Conservation (phyloP, 2,329 filamentous ascomycete genomes). For the Seiridium unicorne region DNA sequence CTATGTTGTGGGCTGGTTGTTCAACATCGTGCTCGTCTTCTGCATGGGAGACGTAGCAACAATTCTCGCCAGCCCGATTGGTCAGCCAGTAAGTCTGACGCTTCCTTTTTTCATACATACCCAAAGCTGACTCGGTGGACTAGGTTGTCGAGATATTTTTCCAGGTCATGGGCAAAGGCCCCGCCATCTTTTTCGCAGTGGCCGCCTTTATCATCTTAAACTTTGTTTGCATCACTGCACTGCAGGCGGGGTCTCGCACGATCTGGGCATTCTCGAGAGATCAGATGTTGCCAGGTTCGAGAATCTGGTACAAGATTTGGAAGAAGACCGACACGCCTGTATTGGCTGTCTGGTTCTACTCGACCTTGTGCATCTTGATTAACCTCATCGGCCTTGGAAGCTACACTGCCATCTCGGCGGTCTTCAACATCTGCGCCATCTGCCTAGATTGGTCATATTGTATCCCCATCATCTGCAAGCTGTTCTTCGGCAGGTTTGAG, state of each 20-base stretch:
- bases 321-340: conserved; percentile 48
- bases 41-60: conserved; percentile 50
- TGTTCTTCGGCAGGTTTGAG: conserved; percentile 45
- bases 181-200: conserved; percentile 54
- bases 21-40: conserved; percentile 58
- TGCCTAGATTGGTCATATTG: conserved; percentile 55
- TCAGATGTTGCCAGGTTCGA: conserved; percentile 43
- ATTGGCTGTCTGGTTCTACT: conserved; percentile 54
- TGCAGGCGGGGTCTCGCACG: conserved; percentile 51
- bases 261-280: conserved; percentile 56
- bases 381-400: conserved; percentile 58
- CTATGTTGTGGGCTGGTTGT: conserved; percentile 53
- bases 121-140: not conserved
- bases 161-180: conserved; percentile 52
- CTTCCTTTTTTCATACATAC: not conserved
- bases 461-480: conserved; percentile 55
- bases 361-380: conserved; percentile 53
- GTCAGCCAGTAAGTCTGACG: conserved; percentile 36
- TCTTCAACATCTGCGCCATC: conserved; percentile 55
- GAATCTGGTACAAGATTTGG: conserved; percentile 48
- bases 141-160: conserved; percentile 54
- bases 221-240: conserved; percentile 57
- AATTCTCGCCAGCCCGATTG: conserved; percentile 43
- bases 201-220: conserved; percentile 56
- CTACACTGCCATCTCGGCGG: conserved; percentile 49